Evolutionary conservation across 2,329 filamentous ascomycete genomes (phyloP), one percentile per base, ranked within the genome.

Genomic region (Pleurostoma richardsiae): DNA sequence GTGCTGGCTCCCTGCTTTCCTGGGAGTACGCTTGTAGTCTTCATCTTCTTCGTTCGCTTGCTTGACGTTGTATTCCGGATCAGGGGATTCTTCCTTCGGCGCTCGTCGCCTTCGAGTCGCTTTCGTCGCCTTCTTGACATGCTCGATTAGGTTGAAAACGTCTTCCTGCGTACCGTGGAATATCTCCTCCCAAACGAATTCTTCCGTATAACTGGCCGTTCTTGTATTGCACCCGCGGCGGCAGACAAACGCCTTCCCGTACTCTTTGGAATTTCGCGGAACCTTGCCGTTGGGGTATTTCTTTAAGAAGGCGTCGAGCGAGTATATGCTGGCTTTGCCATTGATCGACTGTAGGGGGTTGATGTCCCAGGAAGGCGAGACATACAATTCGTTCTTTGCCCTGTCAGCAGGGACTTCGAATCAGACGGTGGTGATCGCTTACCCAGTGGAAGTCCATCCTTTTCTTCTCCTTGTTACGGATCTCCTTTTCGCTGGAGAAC

Each of bases 401-500:
- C 19, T 19, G 19, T 19, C 19, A 19, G 19, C 19, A 19, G 19
- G 19, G 19, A 19, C 19, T 19, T 19, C 19, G 19, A 19, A 19
- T 19, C 19, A 19, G 19, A 19, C 19, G 19, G 46, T 27, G 42
- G 5, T 29, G n/a, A 40, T 5, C 28, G 57, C 69, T 48, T 70
- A 87, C 82, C 60, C 80, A 80, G 44, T 95, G 65, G 49, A 82
- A 89, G 66, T 99, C 94, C 10, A 73, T 77, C 59, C 90, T 77
- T 69, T 94, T 95, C 68, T 88, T 92, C 48, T 82, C 79, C 61
- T 85, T 86, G 57, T 88, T 94, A 29, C 85, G 81, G 50, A 96
- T 89, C 67, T 97, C 92, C 59, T 86, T 88, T 58, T 95, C 88
- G 0, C 88, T 90, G 1, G 88, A 90, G 62, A 99, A 96, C 94